A percentile compares a stretch with the other conserved stretches of the same genome.
phyloP scores from a whole-genome alignment of 768 basidiomycete genomes.

The Omphalotus guepiniiformis region DNA sequence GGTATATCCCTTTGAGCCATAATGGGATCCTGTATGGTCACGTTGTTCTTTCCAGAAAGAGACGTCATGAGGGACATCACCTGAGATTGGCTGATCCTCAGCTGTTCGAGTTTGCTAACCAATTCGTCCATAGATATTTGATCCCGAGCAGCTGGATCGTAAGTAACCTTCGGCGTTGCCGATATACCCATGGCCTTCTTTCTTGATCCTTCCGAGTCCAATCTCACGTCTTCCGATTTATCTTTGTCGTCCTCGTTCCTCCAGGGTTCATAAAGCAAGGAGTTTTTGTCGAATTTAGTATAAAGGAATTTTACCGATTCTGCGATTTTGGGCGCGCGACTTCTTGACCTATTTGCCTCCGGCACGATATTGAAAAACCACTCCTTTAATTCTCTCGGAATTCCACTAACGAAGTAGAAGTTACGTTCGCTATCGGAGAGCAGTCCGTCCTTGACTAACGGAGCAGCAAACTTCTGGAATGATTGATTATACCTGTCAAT shows the following conservation, averaged over 20 bases:
- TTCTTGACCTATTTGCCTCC: slow-evolving; percentile 3
- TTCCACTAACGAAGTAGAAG: slow-evolving; percentile 12
- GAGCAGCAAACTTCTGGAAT: slow-evolving; percentile 9
- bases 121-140: neutral
- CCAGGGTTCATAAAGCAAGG: slow-evolving; percentile 9
- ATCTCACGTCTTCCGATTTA: neutral
- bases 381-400: slow-evolving; percentile 8
- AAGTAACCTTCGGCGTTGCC: no score
- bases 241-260: neutral
- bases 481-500: slow-evolving; percentile 8
- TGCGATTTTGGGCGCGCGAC: neutral
- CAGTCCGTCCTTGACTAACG: slow-evolving; percentile 3
- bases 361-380: slow-evolving; percentile 9
- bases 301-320: slow-evolving; percentile 6
- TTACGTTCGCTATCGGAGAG: slow-evolving; percentile 3
- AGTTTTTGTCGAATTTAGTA: slow-evolving; percentile 8
- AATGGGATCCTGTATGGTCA: neutral
- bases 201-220: neutral
- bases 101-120: neutral
- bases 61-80: no score
- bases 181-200: neutral
- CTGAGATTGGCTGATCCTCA: no score
- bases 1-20: neutral
- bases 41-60: neutral
- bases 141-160: neutral